phyloP scores from a whole-genome alignment of 2,329 filamentous ascomycete species.

The Exophiala sp. region DNA sequence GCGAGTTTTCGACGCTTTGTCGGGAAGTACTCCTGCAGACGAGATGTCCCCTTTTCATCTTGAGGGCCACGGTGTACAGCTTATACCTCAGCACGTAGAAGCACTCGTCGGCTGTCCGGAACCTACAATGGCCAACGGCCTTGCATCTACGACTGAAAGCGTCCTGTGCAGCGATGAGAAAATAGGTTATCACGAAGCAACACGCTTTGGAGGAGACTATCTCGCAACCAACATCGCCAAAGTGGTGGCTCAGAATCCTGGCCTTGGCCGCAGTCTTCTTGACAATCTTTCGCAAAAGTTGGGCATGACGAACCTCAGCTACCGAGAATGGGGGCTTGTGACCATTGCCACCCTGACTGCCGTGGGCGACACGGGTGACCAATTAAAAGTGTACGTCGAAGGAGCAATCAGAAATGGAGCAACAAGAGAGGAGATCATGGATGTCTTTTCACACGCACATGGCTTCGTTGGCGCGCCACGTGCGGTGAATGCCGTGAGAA shows the following conservation, averaged over 20 bases:
- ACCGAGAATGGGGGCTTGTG: conserved; percentile 4
- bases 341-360: neutral
- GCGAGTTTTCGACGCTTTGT: no score
- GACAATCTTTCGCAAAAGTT: neutral
- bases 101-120: no score
- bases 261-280: neutral
- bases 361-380: neutral
- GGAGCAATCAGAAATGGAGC: no score
- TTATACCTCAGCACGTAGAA: no score
- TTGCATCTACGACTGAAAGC: no score
- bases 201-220: neutral
- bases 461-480: no score
- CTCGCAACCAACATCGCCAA: neutral
- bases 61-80: no score
- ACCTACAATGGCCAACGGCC: no score
- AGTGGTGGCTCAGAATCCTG: neutral
- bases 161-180: neutral
- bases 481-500: neutral
- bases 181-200: conserved; percentile 4
- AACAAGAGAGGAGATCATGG: no score
- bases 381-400: neutral
- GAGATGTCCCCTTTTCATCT: no score
- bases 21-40: no score
- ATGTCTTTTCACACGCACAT: no score
- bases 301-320: neutral